Conservation (phyloP, 768 basidiomycete genomes). For the Pulveroboletus sp. region DNA sequence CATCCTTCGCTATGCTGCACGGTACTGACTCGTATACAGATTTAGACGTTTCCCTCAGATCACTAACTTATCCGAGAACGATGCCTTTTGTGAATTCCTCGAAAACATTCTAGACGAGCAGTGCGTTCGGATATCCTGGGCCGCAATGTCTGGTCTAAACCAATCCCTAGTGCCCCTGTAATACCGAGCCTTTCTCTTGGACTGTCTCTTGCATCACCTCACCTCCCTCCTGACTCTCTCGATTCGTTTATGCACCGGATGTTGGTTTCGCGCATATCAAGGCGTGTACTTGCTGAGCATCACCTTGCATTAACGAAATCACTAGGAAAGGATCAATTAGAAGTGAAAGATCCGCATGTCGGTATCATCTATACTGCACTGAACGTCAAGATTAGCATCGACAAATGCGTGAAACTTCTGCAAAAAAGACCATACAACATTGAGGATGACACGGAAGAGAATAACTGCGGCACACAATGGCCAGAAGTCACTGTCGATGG, state of each 20-base stretch:
- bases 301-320: slow-evolving; percentile 76
- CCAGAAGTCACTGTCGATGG: slow-evolving; percentile 73
- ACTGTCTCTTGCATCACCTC: slow-evolving; percentile 77
- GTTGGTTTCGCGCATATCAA: slow-evolving; percentile 85
- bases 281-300: slow-evolving; percentile 85
- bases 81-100: slow-evolving; percentile 72
- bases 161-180: slow-evolving; percentile 53
- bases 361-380: slow-evolving; percentile 82
- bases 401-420: slow-evolving; percentile 60
- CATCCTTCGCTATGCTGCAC: not conserved
- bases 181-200: slow-evolving; percentile 83
- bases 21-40: slow-evolving; percentile 35
- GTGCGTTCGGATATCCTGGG: slow-evolving; percentile 39
- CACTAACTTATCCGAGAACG: slow-evolving; percentile 68
- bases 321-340: slow-evolving; percentile 34
- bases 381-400: slow-evolving; percentile 63
- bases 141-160: slow-evolving; percentile 4
- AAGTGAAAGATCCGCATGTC: slow-evolving; percentile 54
- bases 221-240: slow-evolving; percentile 70
- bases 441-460: slow-evolving; percentile 34
- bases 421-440: slow-evolving; percentile 42
- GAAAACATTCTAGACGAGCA: slow-evolving; percentile 64
- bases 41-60: slow-evolving; percentile 72
- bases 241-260: slow-evolving; percentile 89
- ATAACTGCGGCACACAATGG: slow-evolving; percentile 35